phyloP scores from a whole-genome alignment of 305 asterid genomes.

The Stenogyne calaminthoides region DNA sequence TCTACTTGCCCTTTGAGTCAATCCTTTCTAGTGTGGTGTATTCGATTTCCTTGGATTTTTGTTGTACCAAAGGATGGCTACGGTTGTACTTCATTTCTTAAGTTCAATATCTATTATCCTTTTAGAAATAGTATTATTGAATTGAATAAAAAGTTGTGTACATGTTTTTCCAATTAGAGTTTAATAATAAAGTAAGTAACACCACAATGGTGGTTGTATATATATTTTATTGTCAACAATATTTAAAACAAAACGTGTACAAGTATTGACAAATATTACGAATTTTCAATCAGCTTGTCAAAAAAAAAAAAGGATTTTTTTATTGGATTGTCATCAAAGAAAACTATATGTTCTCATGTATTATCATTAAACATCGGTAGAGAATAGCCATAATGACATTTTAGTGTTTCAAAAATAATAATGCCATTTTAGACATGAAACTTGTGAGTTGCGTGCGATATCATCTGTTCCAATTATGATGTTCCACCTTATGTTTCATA shows the following conservation, averaged over 20 bases:
- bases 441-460: no score
- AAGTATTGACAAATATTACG: not conserved
- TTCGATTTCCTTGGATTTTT: not conserved
- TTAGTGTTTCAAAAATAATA: no score
- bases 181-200: no score
- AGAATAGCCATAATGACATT: no score
- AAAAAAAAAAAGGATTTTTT: no score
- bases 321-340: not conserved
- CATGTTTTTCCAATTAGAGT: not conserved
- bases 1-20: not conserved
- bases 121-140: not conserved
- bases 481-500: no score
- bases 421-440: no score
- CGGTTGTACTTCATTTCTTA: not conserved
- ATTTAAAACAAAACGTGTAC: no score
- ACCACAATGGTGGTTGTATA: no score
- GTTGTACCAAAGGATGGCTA: not conserved
- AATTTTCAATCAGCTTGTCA: no score
- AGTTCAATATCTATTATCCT: not conserved
- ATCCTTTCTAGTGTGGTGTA: not conserved
- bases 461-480: no score
- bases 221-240: not conserved
- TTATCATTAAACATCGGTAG: not conserved
- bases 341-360: no score
- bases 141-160: not conserved